Base-by-base conservation (phyloP, 805 yeast genomes). In the Candida broadrunensis region DNA sequence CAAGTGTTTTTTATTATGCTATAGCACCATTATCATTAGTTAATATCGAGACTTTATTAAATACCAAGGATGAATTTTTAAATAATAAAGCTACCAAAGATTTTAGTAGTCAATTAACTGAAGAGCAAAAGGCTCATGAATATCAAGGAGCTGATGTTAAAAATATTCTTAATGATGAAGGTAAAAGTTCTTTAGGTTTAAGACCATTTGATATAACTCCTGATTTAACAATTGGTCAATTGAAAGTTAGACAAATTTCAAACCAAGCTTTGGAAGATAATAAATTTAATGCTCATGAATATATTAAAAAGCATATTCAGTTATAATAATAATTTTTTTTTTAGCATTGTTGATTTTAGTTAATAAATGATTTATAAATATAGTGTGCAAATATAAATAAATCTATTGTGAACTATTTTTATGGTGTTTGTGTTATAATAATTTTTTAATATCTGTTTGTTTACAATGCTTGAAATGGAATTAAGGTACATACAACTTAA, bases 1-100 rank as follows among this genome's bases (percentile, higher is more conserved):
- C 77, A 13, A 54, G 66, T n/a, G 76, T 71, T 4, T 39, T 69
- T 38, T 71, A 66, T 45, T 61, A 60, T 33, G 67, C 68, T 2
- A 55, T 61, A 3, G 54, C 59, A 6, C 75, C 76, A 1, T 44
- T 67, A 36, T 46, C 55, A 30, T 30, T 47, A 4, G 25, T 30
- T 13, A 51, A 49, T 38, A 38, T 49, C 14, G 34, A 48, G 19
- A 38, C 51, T 2, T 39, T 51, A 18, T 33, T 51, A 32, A 50
- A 50, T 30, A 50, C 52, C n/a, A 44, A 34, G 19, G 33, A 43
- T 12, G 33, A 46, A 2, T 51, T 48, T 27, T 30, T 41, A 19
- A 38, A 31, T 24, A 48, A 44, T 21, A 25, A 39, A 19, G 46
- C 52, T 4, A 49, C 52, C 3, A 36, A 30, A 15, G 52, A 48